phyloP scores from a whole-genome alignment of 371 early-diverging fungal genomes.

The Mucor plumbeus region DNA sequence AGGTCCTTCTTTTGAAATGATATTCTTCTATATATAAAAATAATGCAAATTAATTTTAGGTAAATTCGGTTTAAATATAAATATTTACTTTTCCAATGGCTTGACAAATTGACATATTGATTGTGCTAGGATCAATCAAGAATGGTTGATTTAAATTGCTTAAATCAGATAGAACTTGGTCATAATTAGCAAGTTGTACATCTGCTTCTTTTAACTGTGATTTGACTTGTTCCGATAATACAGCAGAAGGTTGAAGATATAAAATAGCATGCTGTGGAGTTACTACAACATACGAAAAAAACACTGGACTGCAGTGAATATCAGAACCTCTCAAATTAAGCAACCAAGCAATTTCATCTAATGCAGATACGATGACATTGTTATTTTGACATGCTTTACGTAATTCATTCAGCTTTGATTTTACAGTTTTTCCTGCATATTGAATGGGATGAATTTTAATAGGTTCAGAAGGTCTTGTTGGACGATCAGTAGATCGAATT shows the following conservation, averaged over 20 bases:
- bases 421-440: conserved; percentile 66
- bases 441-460: conserved; percentile 65
- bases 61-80: background rate
- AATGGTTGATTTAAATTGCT: background rate
- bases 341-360: conserved; percentile 97
- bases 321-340: conserved; percentile 97
- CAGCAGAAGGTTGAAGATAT: conserved; percentile 70
- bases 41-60: background rate
- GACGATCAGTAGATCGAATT: conserved; percentile 70
- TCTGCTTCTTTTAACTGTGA: conserved; percentile 50
- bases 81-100: conserved; percentile 19
- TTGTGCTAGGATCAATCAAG: conserved; percentile 13
- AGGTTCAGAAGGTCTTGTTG: conserved; percentile 63
- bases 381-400: background rate
- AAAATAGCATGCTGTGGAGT: conserved; percentile 70
- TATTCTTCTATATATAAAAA: conserved; percentile 29
- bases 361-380: conserved; percentile 76
- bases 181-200: conserved; percentile 13
- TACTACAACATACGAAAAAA: conserved; percentile 96
- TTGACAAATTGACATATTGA: conserved; percentile 27
- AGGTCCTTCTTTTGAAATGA: conserved; percentile 19
- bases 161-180: conserved; percentile 11
- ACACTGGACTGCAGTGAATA: conserved; percentile 96
- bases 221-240: conserved; percentile 65
- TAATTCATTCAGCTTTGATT: conserved; percentile 13